A percentile compares a stretch with the other conserved stretches of the same genome.
phyloP scores from a whole-genome alignment of 139 green algal species.

The Yamagishiella unicocca region DNA sequence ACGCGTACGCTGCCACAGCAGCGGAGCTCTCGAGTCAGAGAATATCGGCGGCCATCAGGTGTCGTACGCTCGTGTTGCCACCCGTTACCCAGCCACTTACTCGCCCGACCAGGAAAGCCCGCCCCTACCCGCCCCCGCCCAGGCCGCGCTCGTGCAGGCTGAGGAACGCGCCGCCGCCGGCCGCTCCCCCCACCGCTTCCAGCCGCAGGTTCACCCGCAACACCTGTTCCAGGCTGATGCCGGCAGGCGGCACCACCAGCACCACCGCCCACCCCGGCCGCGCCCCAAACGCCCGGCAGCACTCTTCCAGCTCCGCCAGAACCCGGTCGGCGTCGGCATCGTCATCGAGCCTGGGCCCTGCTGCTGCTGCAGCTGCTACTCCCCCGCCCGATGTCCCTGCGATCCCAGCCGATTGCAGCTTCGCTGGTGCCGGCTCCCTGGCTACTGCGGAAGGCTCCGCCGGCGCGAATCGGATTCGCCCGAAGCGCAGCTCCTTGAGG shows the following conservation, averaged over 20 bases:
- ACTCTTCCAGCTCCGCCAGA: neutral
- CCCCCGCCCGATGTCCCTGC: neutral
- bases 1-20: no score
- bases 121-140: no score
- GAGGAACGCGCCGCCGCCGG: neutral
- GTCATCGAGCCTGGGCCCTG: neutral
- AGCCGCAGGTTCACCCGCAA: neutral
- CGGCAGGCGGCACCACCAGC: neutral
- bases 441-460: neutral
- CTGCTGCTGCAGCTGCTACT: neutral
- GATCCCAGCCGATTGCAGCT: neutral
- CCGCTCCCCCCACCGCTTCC: neutral
- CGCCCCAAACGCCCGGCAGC: neutral
- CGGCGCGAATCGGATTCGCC: neutral
- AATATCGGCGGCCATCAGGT: no score
- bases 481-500: neutral
- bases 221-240: neutral
- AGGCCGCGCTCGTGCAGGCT: constrained; percentile 3
- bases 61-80: no score
- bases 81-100: no score
- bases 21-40: no score
- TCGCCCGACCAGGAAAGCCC: no score
- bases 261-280: neutral
- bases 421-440: neutral
- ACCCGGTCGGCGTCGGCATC: neutral